Conservation (phyloP, 768 basidiomycete species). For the Agaricus sinodeliciosus region DNA sequence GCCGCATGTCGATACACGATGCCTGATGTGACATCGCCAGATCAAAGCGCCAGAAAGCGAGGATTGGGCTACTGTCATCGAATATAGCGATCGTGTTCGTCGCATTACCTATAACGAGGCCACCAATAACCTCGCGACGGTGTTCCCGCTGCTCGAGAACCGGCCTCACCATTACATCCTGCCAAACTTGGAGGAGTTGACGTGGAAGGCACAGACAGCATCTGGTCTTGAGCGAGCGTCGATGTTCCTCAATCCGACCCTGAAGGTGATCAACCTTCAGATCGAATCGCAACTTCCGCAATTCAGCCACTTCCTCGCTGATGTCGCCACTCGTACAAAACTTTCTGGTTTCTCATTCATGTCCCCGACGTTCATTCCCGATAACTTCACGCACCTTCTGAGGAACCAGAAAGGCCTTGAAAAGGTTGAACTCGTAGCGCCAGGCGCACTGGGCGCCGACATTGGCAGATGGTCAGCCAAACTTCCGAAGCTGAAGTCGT, state of each 20-base stretch:
- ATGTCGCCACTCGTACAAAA: constrained; percentile 56
- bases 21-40: constrained; percentile 25
- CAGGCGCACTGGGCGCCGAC: constrained; percentile 63
- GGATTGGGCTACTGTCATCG: constrained; percentile 64
- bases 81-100: constrained; percentile 61
- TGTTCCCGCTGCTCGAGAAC: constrained; percentile 60
- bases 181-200: constrained; percentile 61
- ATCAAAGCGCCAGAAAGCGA: constrained; percentile 53
- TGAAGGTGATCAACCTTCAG: constrained; percentile 58
- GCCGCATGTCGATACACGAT: neutral
- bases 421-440: constrained; percentile 60
- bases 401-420: constrained; percentile 53
- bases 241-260: constrained; percentile 59
- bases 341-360: constrained; percentile 65
- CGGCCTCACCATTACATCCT: constrained; percentile 60
- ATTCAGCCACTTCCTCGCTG: constrained; percentile 54
- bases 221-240: constrained; percentile 58
- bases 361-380: constrained; percentile 64
- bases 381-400: constrained; percentile 62
- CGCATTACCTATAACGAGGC: constrained; percentile 67
- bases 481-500: constrained; percentile 51
- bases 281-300: constrained; percentile 50
- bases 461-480: constrained; percentile 72
- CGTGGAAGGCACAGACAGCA: constrained; percentile 66
- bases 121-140: constrained; percentile 54